These are phyloP conservation scores for Marasmius oreades DNA, from an alignment of 1,284 basidiomycete genomes.

Conservation along the genomic window DNA sequence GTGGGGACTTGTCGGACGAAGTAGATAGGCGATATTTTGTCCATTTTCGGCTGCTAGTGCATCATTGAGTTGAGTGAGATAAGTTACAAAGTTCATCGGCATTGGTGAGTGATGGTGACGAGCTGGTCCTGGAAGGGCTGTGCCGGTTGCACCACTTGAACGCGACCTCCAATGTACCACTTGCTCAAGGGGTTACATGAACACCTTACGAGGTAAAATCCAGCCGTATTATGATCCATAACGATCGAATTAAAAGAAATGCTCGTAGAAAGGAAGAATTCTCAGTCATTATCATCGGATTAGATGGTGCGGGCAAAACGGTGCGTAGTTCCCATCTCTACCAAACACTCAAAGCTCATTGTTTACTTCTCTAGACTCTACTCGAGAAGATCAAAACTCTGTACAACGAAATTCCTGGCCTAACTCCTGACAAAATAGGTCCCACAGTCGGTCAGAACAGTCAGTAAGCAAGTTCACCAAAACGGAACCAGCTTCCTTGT, in stretches of 20 bases:
- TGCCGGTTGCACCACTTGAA: no score
- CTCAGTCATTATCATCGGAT: constrained; percentile 88
- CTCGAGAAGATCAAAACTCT: constrained; percentile 90
- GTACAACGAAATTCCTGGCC: constrained; percentile 82
- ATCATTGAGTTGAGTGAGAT: constrained; percentile 56
- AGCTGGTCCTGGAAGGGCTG: no score
- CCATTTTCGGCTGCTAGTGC: constrained; percentile 64
- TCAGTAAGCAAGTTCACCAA: constrained; percentile 33
- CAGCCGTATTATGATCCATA: constrained; percentile 24
- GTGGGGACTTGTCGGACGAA: constrained; percentile 70
- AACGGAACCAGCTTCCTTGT: not conserved
- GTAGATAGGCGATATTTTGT: constrained; percentile 62
- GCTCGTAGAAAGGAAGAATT: constrained; percentile 82
- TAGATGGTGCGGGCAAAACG: constrained; percentile 90
- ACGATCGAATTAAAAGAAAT: constrained; percentile 3
- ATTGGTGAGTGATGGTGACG: constrained; percentile 18
- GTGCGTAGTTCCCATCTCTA: constrained; percentile 37
- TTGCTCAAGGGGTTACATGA: constrained; percentile 74
- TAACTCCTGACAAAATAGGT: constrained; percentile 85
- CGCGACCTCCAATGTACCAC: not conserved
- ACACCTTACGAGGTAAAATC: constrained; percentile 76
- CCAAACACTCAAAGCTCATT: constrained; percentile 4
- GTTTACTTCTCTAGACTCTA: constrained; percentile 64
- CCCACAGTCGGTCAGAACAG: constrained; percentile 96
- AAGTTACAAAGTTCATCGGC: constrained; percentile 57